phyloP scores from a whole-genome alignment of 495 filamentous ascomycete genomes.

The Podospora anserina region DNA sequence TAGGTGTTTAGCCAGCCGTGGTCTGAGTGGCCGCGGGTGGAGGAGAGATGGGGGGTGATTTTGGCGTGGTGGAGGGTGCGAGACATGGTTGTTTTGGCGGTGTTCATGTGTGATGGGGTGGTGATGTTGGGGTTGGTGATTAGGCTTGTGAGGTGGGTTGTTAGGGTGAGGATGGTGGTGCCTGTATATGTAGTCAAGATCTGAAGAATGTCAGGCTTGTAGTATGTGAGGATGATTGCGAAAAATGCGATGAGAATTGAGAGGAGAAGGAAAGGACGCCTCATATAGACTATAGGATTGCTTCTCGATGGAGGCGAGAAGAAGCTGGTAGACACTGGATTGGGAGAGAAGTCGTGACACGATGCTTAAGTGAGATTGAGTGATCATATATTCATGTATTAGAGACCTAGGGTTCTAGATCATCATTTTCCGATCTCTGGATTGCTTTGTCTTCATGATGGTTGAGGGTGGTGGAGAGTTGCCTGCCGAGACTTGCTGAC shows the following conservation, averaged over 20 bases:
- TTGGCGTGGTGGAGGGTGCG: constrained; percentile 59
- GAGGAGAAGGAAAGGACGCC: background rate
- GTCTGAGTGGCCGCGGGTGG: constrained; percentile 65
- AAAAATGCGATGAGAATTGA: background rate
- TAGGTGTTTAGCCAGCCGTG: constrained; percentile 83
- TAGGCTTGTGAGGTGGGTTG: constrained; percentile 10
- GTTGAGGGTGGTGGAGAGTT: constrained; percentile 1
- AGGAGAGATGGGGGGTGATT: constrained; percentile 59
- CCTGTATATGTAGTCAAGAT: background rate
- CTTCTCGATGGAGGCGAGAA: background rate
- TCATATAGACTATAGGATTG: constrained; percentile 5
- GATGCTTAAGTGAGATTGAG: background rate
- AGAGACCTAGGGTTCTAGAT: background rate
- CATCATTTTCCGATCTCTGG: background rate
- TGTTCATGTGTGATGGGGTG: background rate
- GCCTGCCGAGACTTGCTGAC: constrained; percentile 16
- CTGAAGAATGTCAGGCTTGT: background rate
- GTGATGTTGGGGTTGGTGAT: constrained; percentile 19
- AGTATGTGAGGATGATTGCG: background rate
- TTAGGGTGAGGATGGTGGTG: background rate
- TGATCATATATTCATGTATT: constrained; percentile 6
- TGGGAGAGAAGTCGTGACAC: background rate
- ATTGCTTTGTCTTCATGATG: constrained; percentile 7
- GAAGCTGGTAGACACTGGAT: background rate
- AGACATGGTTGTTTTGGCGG: constrained; percentile 46